Evolutionary conservation across 208 protist species (phyloP).

Genomic region (Naegleria gruberi): DNA sequence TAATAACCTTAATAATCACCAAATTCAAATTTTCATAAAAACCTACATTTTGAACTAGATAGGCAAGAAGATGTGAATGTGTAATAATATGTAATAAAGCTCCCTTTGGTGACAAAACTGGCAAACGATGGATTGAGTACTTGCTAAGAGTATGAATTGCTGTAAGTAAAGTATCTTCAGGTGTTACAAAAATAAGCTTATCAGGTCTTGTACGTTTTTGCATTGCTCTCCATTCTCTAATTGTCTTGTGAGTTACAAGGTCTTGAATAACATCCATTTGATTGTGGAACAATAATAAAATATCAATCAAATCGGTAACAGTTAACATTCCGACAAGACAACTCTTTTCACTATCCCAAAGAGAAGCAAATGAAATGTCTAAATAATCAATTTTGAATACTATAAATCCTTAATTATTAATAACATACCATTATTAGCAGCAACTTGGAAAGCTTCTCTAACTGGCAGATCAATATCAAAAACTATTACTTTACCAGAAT

Average conservation of each 20-base stretch:
- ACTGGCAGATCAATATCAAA: constrained; percentile 23
- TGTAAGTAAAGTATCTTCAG: not conserved
- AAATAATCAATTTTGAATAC: too few relatives aligned
- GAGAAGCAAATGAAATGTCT: constrained; percentile 14
- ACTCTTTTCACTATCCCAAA: constrained; percentile 18
- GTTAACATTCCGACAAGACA: constrained; percentile 22
- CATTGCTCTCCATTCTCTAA: constrained; percentile 20
- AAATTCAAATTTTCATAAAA: not conserved
- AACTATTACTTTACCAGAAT: constrained; percentile 13
- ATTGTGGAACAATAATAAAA: not conserved
- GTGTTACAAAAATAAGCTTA: not conserved
- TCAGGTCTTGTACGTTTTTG: constrained; percentile 7
- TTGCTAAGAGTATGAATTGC: not conserved
- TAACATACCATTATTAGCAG: constrained; percentile 5
- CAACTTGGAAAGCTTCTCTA: constrained; percentile 13
- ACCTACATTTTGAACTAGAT: constrained; percentile 18
- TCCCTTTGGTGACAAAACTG: constrained; percentile 10
- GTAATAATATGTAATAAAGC: constrained; percentile 18
- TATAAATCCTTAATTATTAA: too few relatives aligned
- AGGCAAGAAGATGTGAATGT: not conserved
- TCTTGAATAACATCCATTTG: constrained; percentile 10
- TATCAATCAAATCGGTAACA: constrained; percentile 25
- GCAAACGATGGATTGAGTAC: not conserved
- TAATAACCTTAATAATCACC: not conserved
- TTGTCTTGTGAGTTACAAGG: not conserved